Evolutionary conservation across 2,329 filamentous ascomycete genomes (phyloP).

Genomic region (Claviceps fusiformis): DNA sequence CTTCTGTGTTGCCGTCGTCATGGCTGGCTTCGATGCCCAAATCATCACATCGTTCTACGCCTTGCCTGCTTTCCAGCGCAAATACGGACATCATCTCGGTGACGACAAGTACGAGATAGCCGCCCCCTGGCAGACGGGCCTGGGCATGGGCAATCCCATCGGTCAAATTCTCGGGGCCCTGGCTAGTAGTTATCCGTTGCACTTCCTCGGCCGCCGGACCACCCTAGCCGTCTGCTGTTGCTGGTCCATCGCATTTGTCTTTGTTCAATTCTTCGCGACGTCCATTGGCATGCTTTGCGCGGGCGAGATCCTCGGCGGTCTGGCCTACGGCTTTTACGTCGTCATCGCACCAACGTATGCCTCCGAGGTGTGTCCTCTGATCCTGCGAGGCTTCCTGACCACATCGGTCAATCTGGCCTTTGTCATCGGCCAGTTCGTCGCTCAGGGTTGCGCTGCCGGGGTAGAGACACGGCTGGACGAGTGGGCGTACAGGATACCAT

Average conservation of each 20-base stretch:
- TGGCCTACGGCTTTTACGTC: conserved; percentile 48
- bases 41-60: conserved; percentile 26
- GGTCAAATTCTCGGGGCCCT: conserved; percentile 33
- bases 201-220: conserved; percentile 29
- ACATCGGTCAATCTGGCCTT: conserved; percentile 50
- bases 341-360: conserved; percentile 46
- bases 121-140: conserved; percentile 34
- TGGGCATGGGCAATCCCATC: conserved; percentile 29
- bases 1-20: conserved; percentile 17
- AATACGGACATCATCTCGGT: conserved; percentile 16
- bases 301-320: conserved; percentile 46
- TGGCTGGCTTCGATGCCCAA: conserved; percentile 21
- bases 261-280: conserved; percentile 49
- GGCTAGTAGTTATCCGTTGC: conserved; percentile 15
- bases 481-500: conserved; percentile 29
- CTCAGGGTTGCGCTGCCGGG: conserved; percentile 31
- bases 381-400: conserved; percentile 42
- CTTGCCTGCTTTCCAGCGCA: conserved; percentile 18
- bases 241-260: conserved; percentile 38
- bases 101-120: conserved; percentile 26
- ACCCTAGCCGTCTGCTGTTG: conserved; percentile 31
- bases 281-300: conserved; percentile 42
- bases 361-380: conserved; percentile 45
- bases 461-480: conserved; percentile 25
- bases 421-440: conserved; percentile 47